These are phyloP conservation scores for Penicillium waksmanii DNA, from an alignment of 495 filamentous ascomycete genomes.

Conservation along the genomic window DNA sequence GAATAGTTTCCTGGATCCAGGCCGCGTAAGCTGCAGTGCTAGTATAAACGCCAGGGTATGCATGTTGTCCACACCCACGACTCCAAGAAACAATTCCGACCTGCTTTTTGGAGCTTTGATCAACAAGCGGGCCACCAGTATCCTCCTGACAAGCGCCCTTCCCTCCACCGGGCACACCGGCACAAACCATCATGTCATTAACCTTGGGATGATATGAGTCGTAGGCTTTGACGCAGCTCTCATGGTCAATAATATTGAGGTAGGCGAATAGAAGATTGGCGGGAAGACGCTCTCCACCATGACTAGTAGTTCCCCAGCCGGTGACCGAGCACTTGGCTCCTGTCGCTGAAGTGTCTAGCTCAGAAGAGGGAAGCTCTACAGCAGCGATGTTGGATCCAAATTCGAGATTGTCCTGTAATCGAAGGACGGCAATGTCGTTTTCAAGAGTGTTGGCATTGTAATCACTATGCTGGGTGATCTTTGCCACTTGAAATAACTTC, in stretches of 20 bases:
- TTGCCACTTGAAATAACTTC: neutral
- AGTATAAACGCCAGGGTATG: neutral
- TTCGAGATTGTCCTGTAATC: neutral
- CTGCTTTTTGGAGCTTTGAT: neutral
- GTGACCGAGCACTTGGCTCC: neutral
- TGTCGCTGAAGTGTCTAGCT: neutral
- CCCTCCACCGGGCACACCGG: no score
- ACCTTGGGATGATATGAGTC: no score
- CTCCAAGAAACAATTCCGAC: constrained; percentile 2
- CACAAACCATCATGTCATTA: no score
- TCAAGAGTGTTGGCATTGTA: neutral
- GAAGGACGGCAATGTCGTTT: neutral
- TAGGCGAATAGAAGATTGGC: neutral
- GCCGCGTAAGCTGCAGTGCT: neutral
- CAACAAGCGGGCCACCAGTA: neutral
- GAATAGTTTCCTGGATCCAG: no score
- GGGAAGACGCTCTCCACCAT: neutral
- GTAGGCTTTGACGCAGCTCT: no score
- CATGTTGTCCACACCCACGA: neutral
- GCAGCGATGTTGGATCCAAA: neutral
- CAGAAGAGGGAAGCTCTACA: neutral
- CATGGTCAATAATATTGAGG: neutral
- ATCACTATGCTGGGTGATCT: neutral
- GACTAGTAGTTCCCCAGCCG: neutral
- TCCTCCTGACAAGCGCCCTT: no score